A percentile compares a stretch with the other conserved stretches of the same genome.
Evolutionary conservation across 2,329 filamentous ascomycete species (phyloP).

Genomic region (Diaporthe sp.): DNA sequence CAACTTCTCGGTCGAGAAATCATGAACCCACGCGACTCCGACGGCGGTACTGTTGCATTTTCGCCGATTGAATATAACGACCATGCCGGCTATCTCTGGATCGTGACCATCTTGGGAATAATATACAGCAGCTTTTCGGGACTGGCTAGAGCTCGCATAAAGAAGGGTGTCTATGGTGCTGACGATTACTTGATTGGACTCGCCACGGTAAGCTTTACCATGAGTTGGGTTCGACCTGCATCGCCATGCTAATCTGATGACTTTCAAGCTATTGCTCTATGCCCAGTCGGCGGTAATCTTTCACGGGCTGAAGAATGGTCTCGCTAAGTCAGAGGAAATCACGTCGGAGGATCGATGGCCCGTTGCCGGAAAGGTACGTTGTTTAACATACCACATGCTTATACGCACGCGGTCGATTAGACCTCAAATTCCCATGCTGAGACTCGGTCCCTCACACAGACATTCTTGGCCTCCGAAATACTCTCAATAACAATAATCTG

Average conservation of each 20-base stretch:
- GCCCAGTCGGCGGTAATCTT: slow-evolving; percentile 12
- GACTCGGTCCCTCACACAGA: not conserved
- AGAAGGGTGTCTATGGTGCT: slow-evolving; percentile 17
- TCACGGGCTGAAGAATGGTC: slow-evolving; percentile 10
- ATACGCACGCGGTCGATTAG: no score
- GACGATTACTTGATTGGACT: slow-evolving; percentile 30
- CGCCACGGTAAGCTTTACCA: slow-evolving; percentile 22
- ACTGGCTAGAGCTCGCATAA: slow-evolving; percentile 14
- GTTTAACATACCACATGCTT: not conserved
- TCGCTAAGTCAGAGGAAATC: slow-evolving; percentile 22
- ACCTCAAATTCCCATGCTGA: not conserved
- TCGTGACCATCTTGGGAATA: slow-evolving; percentile 19
- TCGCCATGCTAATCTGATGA: not conserved
- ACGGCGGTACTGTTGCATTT: not conserved
- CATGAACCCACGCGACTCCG: not conserved
- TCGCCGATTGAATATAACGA: slow-evolving; percentile 16
- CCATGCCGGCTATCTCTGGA: slow-evolving; percentile 35
- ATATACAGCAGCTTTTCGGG: slow-evolving; percentile 24
- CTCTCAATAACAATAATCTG: not conserved
- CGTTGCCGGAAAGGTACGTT: slow-evolving; percentile 8
- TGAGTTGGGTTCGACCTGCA: no score
- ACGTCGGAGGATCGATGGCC: not conserved
- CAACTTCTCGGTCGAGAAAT: not conserved
- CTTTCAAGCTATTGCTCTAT: not conserved
- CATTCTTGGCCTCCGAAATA: slow-evolving; percentile 25